Conservation (phyloP, 345 rosid genomes). For the Salix arbutifolia region DNA sequence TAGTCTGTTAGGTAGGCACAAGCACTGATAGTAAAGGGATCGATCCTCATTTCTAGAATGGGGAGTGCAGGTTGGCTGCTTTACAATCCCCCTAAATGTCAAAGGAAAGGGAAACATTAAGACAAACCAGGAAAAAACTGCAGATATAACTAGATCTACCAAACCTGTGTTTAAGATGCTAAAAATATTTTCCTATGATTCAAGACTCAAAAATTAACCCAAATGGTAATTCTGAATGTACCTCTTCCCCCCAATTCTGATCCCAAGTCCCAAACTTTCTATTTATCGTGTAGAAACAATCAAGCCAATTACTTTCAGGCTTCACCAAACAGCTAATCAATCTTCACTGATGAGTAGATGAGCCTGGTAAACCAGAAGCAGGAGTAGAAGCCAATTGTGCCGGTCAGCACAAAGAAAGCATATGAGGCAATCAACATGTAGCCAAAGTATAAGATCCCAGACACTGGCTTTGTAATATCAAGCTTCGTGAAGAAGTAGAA, state of each 20-base stretch:
- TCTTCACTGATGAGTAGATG: conserved; percentile 83
- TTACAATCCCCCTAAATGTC: conserved; percentile 11
- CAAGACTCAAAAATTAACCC: conserved; percentile 24
- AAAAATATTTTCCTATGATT: conserved; percentile 25
- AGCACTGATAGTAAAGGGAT: conserved; percentile 8
- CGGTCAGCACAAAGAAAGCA: conserved; percentile 75
- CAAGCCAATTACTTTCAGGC: neutral
- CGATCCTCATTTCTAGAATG: conserved; percentile 7
- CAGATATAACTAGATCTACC: conserved; percentile 4
- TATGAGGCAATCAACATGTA: conserved; percentile 78
- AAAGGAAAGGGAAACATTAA: neutral
- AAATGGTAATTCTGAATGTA: neutral
- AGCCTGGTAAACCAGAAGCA: conserved; percentile 93
- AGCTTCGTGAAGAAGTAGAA: conserved; percentile 93
- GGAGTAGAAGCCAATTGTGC: conserved; percentile 78
- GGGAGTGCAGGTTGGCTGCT: neutral
- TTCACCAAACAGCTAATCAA: conserved; percentile 31
- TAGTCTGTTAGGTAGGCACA: neutral
- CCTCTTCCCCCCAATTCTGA: neutral
- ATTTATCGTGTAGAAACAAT: neutral
- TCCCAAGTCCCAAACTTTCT: conserved; percentile 6
- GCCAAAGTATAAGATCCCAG: conserved; percentile 77
- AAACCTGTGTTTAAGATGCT: conserved; percentile 17
- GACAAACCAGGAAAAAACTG: neutral
- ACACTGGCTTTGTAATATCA: conserved; percentile 76